Evolutionary conservation across 345 rosid species (phyloP), one percentile per base, ranked within the genome.

Genomic region (Salix exigua): DNA sequence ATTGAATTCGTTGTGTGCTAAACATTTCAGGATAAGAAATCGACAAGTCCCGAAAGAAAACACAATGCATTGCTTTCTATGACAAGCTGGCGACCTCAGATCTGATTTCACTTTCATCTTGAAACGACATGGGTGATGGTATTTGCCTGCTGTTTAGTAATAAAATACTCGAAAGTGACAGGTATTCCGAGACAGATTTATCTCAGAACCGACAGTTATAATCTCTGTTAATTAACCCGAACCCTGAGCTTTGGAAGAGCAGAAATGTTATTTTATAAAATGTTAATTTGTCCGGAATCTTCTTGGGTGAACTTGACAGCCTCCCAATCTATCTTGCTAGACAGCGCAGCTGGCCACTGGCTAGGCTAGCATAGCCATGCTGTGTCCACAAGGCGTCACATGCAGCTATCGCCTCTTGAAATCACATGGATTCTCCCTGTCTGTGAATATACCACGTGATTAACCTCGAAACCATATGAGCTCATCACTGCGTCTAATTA

Each of bases 321-420:
- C 62, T 55, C 62, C 62, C 14, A 9, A 23, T 55, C 62, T 55
- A 11, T 9, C 62, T 55, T n/a, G 28, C 4, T 17, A 19, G 28
- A 72, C 18, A 72, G 61, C 5, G 37, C 33, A 31, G 48, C 33
- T 64, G 67, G 70, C 46, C 46, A 12, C 46, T 40, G 46, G 46
- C 46, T 11, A 40, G 46, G 46, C 70, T 23, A 64, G 48, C 7
- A 11, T 13, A 63, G 42, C 46, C 31, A 48, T 65, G 77, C 28
- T 73, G 68, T 62, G 4, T 25, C 7, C 77, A 44, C 33, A 30
- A 31, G 70, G 11, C 62, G 65, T 65, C 77, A 74, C 77, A 63
- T 74, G 77, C 21, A 25, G 44, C 44, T 19, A 6, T 25, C 28
- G 25, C 17, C 61, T 28, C 18, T 23, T 35, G 4, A 25, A 30